A percentile compares a stretch with the other conserved stretches of the same genome.
These are phyloP conservation scores for Xerocomellus intermedius DNA, from an alignment of 768 basidiomycete genomes.

Conservation along the genomic window DNA sequence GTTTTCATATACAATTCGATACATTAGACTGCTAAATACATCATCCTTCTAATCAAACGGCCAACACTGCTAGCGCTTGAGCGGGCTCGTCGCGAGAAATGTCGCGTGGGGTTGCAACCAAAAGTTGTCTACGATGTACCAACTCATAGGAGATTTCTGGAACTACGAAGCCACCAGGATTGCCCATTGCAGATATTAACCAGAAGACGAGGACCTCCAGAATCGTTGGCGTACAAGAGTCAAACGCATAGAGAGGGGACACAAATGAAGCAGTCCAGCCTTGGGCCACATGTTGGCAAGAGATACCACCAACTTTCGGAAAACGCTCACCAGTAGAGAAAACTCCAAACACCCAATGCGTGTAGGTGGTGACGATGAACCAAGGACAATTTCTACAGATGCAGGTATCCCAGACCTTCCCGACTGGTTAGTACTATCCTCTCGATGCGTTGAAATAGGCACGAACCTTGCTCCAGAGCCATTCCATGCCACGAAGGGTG, in stretches of 20 bases:
- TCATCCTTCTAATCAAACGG: constrained; percentile 5
- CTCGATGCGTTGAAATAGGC: background rate
- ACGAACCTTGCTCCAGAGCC: constrained; percentile 55
- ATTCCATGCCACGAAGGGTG: constrained; percentile 38
- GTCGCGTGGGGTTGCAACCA: constrained; percentile 27
- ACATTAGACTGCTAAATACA: background rate
- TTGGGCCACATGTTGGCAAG: constrained; percentile 23
- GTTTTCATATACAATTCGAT: background rate
- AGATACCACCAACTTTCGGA: background rate
- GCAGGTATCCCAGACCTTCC: constrained; percentile 42
- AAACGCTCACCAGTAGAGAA: constrained; percentile 38
- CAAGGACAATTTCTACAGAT: constrained; percentile 33
- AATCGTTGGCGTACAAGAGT: constrained; percentile 45
- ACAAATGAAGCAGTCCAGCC: constrained; percentile 56
- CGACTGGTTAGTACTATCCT: constrained; percentile 4
- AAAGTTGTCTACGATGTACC: constrained; percentile 20
- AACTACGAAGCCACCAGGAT: constrained; percentile 31
- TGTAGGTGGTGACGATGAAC: constrained; percentile 45
- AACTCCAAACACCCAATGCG: constrained; percentile 43
- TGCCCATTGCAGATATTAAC: constrained; percentile 51
- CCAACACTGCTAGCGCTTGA: constrained; percentile 19
- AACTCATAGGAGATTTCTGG: constrained; percentile 25
- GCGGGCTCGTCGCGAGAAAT: constrained; percentile 22
- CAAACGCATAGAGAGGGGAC: constrained; percentile 42
- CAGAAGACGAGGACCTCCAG: constrained; percentile 54